Evolutionary conservation across 2,329 filamentous ascomycete species (phyloP), one percentile per base, ranked within the genome.

Genomic region (Microcera coccophila): DNA sequence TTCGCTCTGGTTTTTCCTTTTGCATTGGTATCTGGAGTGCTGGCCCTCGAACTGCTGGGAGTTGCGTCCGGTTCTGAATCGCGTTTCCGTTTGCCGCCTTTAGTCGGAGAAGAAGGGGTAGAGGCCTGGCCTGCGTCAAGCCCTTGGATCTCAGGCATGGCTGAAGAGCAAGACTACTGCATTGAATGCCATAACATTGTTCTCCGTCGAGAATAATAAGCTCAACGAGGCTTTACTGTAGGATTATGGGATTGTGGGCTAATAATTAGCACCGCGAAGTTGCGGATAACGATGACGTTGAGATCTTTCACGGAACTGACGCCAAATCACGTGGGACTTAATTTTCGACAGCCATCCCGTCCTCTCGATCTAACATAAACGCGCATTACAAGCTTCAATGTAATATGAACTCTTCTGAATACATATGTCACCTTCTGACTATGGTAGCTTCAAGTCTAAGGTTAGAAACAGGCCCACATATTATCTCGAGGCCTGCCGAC

Each of bases 281-380:
- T n/a, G n/a, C n/a, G n/a, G n/a, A n/a, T n/a, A n/a, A n/a, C n/a
- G n/a, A n/a, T n/a, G n/a, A n/a, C n/a, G n/a, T n/a, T n/a, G n/a
- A n/a, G n/a, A n/a, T n/a, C n/a, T n/a, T n/a, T 58, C 64, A 48
- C 64, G 62, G 58, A 60, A 66, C 44, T 59, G 54, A 61, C 64
- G 58, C 64, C 63, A 56, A 37, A 55, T 68, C 65, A 68, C 65
- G 65, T 68, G 65, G 26, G 17, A 5, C 9, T 22, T 17, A 16
- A 29, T 16, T 10, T 21, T 8, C 19, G n/a, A n/a, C n/a, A n/a
- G n/a, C n/a, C n/a, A n/a, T n/a, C n/a, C n/a, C n/a, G n/a, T n/a
- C n/a, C n/a, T n/a, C n/a, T n/a, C n/a, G n/a, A n/a, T n/a, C n/a
- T n/a, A n/a, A n/a, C n/a, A n/a, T n/a, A n/a, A n/a, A n/a, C n/a